Evolutionary conservation across 306 rosid species (phyloP), one percentile per base, ranked within the genome.

Genomic region (Cotoneaster glaucophyllus): DNA sequence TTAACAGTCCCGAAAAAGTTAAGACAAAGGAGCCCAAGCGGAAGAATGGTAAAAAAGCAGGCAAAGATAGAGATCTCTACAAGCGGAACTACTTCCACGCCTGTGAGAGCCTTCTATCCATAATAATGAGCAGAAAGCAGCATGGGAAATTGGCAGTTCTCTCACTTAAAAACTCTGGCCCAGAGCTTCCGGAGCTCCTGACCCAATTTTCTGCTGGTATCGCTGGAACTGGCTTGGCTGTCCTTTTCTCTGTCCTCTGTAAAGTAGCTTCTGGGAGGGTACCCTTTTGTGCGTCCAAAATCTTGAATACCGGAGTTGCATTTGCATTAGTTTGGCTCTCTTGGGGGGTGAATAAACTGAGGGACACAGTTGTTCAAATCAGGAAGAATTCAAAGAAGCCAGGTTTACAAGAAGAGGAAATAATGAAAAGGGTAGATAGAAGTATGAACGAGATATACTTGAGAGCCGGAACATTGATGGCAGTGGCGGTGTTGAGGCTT

Each of bases 301-400:
- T 94, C 81, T 76, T 85, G 74, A 82, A 70, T 72, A 80, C 93
- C 0, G 96, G 96, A 24, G 82, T 94, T 26, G 97, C 95, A 8
- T 48, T 90, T 13, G 97, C 93, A 28, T 81, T 94, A 81, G 80
- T 94, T 70, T 91, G 98, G 96, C 90, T 94, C 48, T 90, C 97
- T 48, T 84, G 90, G 84, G 85, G 90, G 31, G 90, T 94, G 78
- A 82, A 85, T 67, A 82, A 82, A 75, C 86, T 91, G 79, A 85
- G 95, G 81, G 74, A 80, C 79, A 85, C 93, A 13, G 62, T 92
- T 53, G 70, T 86, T 19, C 75, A 76, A 64, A 77, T 83, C 75
- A 80, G 85, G 82, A 88, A 84, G 85, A 88, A 86, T 74, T 75
- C 85, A 4, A 88, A 85, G 39, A 91, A 90, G 83, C 72, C 71